phyloP scores from a whole-genome alignment of 345 rosid species.

The Clausena lansium region DNA sequence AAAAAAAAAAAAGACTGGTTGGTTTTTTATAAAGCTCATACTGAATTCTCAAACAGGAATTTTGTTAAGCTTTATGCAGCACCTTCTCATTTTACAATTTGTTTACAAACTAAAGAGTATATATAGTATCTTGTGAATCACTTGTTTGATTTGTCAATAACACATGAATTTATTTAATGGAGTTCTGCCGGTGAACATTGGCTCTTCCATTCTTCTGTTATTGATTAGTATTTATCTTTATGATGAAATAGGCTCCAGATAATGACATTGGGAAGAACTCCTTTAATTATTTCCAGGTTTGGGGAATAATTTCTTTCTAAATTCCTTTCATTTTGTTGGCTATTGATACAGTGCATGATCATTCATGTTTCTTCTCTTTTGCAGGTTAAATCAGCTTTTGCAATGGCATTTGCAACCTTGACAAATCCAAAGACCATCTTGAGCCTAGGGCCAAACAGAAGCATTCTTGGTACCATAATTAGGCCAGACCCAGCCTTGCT shows the following conservation, averaged over 20 bases:
- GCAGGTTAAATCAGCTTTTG: constrained; percentile 93
- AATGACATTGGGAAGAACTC: constrained; percentile 93
- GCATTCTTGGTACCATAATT: constrained; percentile 90
- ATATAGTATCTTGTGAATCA: not conserved
- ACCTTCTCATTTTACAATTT: not conserved
- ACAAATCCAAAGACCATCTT: constrained; percentile 63
- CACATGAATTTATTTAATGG: not conserved
- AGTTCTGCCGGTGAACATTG: not conserved
- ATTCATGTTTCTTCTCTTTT: constrained; percentile 4
- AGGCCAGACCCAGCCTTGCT: constrained; percentile 71
- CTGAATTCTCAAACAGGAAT: not conserved
- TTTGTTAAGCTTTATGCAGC: not conserved
- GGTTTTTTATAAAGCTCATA: not conserved
- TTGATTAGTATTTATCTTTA: not conserved
- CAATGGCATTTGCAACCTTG: constrained; percentile 70
- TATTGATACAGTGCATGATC: not conserved
- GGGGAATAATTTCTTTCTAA: constrained; percentile 4
- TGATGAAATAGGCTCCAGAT: constrained; percentile 62
- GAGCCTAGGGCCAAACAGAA: constrained; percentile 63
- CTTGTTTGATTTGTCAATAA: not conserved
- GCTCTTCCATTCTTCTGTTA: not conserved
- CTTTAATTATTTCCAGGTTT: constrained; percentile 91
- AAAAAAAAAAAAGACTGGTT: too few relatives aligned
- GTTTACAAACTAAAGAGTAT: not conserved
- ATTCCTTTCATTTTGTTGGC: too few relatives aligned